A percentile compares a stretch with the other conserved stretches of the same genome.
phyloP scores from a whole-genome alignment of 2,329 filamentous ascomycete genomes.

The Curvularia lunata region DNA sequence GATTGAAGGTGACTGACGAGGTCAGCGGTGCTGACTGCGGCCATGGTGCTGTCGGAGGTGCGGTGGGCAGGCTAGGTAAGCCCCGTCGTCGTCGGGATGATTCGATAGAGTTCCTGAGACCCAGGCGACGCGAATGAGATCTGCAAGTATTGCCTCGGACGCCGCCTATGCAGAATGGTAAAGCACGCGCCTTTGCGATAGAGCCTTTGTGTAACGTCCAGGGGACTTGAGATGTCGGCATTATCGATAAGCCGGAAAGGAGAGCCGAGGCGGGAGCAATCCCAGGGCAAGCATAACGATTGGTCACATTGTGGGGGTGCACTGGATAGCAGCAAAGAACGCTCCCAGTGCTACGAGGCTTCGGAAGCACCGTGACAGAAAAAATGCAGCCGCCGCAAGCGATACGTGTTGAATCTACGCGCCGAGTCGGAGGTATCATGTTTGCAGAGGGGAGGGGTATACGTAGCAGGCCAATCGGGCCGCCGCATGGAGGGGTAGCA shows the following conservation, averaged over 20 bases:
- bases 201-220: background rate
- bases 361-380: background rate
- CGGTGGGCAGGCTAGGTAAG: background rate
- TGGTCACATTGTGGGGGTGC: slow-evolving; percentile 6
- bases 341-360: background rate
- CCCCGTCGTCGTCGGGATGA: too few species aligned
- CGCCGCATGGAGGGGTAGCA: slow-evolving; percentile 18
- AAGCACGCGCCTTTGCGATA: slow-evolving; percentile 2
- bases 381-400: background rate
- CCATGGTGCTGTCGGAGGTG: slow-evolving; percentile 22
- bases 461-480: slow-evolving; percentile 10
- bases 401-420: background rate
- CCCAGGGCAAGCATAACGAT: slow-evolving; percentile 8
- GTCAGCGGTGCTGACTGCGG: slow-evolving; percentile 26
- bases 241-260: slow-evolving; percentile 3
- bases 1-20: slow-evolving; percentile 51
- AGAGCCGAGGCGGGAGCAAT: slow-evolving; percentile 12
- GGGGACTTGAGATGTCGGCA: background rate
- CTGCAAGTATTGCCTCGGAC: background rate
- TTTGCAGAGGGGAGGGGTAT: slow-evolving; percentile 8
- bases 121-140: background rate
- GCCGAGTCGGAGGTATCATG: slow-evolving; percentile 3
- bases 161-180: background rate
- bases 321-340: background rate
- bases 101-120: background rate